Evolutionary conservation across 176 grass and related monocot genomes (phyloP), one percentile per base, ranked within the genome.

Genomic region (Ananas comosus): DNA sequence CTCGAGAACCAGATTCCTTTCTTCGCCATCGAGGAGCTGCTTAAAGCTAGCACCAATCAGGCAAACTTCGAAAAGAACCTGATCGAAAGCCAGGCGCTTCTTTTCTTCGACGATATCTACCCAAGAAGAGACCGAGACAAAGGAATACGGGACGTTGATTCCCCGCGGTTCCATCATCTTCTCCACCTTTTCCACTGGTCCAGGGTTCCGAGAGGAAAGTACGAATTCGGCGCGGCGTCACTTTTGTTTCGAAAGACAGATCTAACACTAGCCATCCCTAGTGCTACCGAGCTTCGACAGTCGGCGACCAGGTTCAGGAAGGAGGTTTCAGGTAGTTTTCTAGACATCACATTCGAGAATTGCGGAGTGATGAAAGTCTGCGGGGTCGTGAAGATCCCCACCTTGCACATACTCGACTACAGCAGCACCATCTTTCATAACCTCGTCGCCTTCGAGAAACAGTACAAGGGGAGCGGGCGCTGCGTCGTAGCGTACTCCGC

Each of bases 1-100:
- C 81, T 84, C n/a, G 78, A 88, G 73, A 88, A 88, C 70, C 86
- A 81, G 78, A 25, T 88, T 1, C 81, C 86, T 13, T 88, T 84
- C 61, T 17, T 67, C 2, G 70, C 74, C 61, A 58, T 88, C 57
- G 79, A 83, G 68, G 28, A 83, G 7, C 85, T 87, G 14, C 33
- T 67, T 16, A 1, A 67, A 14, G 13, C 1, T 1, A 67, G 10
- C 2, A 49, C 4, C 27, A 6, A 49, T 67, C 27, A 10, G 9
- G 11, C 51, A 52, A 52, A 52, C 11, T 11, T 13, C 13, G 1
- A 52, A 13, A 11, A 11, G 51, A 52, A 52, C 51, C 74, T 27
- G 25, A 27, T 27, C 50, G 72, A 79, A 48, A 67, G 51, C 54
- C 76, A 83, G n/a, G 80, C 83, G 57, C 76, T 87, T 17, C 67